Evolutionary conservation across 768 basidiomycete genomes (phyloP).

Genomic region (Suillus subalutaceus): DNA sequence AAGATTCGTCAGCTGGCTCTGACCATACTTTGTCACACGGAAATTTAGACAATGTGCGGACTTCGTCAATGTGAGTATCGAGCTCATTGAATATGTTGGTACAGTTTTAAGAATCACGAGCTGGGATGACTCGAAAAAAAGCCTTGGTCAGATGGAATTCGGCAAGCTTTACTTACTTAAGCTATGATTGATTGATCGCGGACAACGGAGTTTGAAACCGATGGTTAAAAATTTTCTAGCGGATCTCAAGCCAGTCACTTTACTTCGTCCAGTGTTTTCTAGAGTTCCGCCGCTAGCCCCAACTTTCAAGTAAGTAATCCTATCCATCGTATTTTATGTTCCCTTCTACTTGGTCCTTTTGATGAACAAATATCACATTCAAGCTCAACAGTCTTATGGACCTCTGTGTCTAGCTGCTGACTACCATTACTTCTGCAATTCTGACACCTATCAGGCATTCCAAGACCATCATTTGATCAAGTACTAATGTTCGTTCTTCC

Average conservation of each 20-base stretch:
- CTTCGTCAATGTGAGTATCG: background rate
- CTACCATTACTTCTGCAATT: conserved; percentile 43
- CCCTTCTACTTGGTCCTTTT: conserved; percentile 14
- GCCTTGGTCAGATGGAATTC: too few species aligned
- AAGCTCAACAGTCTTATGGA: conserved; percentile 55
- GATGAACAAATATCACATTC: conserved; percentile 48
- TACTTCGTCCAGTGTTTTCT: too few species aligned
- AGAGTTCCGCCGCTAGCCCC: background rate
- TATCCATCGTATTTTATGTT: background rate
- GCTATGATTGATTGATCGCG: background rate
- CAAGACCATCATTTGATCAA: background rate
- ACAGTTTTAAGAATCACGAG: too few species aligned
- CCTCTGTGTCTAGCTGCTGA: conserved; percentile 43
- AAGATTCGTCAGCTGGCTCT: background rate
- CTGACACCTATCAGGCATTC: conserved; percentile 31
- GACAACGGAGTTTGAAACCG: background rate
- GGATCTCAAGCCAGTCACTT: background rate
- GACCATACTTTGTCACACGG: background rate
- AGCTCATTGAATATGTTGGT: too few species aligned
- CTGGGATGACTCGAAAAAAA: too few species aligned
- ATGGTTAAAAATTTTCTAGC: background rate
- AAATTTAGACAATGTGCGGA: background rate
- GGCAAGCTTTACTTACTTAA: background rate
- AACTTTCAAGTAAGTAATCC: background rate
- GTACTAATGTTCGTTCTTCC: background rate